These are phyloP conservation scores for Neofusicoccum umdonicola DNA, from an alignment of 2,329 filamentous ascomycete species.

Conservation along the genomic window DNA sequence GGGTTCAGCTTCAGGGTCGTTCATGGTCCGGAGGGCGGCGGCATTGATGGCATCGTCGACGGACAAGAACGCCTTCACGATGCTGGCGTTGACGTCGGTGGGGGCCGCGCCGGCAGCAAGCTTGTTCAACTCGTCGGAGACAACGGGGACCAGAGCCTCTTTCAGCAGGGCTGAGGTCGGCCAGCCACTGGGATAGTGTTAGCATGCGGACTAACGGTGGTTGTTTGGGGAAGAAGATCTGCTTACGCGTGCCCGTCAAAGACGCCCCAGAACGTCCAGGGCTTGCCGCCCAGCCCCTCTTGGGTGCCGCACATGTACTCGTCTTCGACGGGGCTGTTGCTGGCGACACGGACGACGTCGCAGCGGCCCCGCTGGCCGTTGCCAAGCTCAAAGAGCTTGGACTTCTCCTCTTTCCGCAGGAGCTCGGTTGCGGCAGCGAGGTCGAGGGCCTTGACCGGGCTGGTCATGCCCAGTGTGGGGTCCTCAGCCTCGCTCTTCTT, in stretches of 20 bases:
- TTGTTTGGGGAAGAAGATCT: too few species aligned
- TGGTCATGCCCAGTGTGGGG: not conserved
- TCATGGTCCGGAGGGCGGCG: constrained; percentile 36
- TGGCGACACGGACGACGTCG: constrained; percentile 11
- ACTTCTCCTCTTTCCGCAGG: not conserved
- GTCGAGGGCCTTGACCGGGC: constrained; percentile 1
- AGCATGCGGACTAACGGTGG: too few species aligned
- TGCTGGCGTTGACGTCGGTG: constrained; percentile 52
- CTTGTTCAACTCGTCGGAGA: constrained; percentile 37
- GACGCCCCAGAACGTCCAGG: constrained; percentile 44
- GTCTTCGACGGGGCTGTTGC: constrained; percentile 27
- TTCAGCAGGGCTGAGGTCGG: constrained; percentile 44
- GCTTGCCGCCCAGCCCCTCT: constrained; percentile 28
- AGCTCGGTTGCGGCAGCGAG: not conserved
- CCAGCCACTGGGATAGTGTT: constrained; percentile 34
- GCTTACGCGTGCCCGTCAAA: constrained; percentile 53
- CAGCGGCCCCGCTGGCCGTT: not conserved
- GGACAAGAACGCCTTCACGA: constrained; percentile 57
- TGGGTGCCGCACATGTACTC: constrained; percentile 29
- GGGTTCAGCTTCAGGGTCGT: constrained; percentile 34
- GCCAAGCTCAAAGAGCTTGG: not conserved
- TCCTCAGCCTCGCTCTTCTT: not conserved
- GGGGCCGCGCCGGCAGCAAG: constrained; percentile 38
- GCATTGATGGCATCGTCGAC: constrained; percentile 58
- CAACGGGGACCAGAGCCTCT: constrained; percentile 42